These are phyloP conservation scores for Vigna radiata DNA, from an alignment of 306 rosid genomes.

Conservation along the genomic window DNA sequence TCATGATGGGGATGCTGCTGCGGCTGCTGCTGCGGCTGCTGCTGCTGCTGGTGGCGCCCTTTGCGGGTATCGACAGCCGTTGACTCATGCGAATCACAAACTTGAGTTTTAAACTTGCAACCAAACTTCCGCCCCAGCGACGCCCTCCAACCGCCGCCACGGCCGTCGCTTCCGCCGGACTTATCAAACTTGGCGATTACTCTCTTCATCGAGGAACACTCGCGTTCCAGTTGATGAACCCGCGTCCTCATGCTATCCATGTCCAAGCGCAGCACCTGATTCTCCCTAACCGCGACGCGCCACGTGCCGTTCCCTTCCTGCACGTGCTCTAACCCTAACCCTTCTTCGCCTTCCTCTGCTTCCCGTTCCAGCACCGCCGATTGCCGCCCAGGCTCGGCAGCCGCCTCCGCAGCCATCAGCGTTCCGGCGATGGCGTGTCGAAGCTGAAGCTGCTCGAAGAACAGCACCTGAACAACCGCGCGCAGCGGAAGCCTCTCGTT, in stretches of 20 bases:
- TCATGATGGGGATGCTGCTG: conserved; percentile 61
- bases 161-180: conserved; percentile 45
- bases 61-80: conserved; percentile 74
- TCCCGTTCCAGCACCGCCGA: conserved; percentile 55
- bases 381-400: conserved; percentile 50
- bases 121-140: conserved; percentile 74
- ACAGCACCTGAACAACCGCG: conserved; percentile 87
- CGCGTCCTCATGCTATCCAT: conserved; percentile 99
- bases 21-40: conserved; percentile 48
- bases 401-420: conserved; percentile 63
- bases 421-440: conserved; percentile 94
- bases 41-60: conserved; percentile 59
- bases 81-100: conserved; percentile 86
- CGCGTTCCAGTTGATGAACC: conserved; percentile 92
- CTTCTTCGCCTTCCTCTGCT: conserved; percentile 33
- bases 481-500: conserved; percentile 95
- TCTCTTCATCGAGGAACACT: conserved; percentile 86
- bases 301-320: conserved; percentile 61
- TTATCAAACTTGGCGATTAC: conserved; percentile 76
- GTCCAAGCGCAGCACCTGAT: conserved; percentile 93
- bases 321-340: conserved; percentile 44
- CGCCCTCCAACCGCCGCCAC: conserved; percentile 54
- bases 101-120: conserved; percentile 95
- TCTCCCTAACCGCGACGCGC: conserved; percentile 84
- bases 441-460: conserved; percentile 97